Percentiles rank a stretch among this genome's conserved stretches.
Evolutionary conservation across 148 eudicot genomes (phyloP).

Genomic region (Chenopodium formosanum): DNA sequence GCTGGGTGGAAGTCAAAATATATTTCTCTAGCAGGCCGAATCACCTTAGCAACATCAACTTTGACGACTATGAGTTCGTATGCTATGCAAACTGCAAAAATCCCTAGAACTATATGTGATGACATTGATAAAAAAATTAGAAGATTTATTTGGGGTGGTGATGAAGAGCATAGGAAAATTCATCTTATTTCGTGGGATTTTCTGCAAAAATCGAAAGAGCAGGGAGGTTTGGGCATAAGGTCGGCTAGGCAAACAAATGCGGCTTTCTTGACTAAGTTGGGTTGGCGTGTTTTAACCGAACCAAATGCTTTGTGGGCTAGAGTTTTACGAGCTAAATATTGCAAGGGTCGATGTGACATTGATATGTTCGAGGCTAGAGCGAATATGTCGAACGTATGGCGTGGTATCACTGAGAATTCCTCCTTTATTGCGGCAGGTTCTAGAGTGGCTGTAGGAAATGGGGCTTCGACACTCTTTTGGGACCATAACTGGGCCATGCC

Average conservation of each 20-base stretch:
- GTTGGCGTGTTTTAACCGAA: neutral
- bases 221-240: neutral
- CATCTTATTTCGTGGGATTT: neutral
- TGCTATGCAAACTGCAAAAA: no score
- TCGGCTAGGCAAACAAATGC: neutral
- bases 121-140: neutral
- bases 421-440: neutral
- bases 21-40: neutral
- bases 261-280: neutral
- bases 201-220: neutral
- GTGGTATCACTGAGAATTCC: neutral
- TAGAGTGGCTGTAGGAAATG: neutral
- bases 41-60: neutral
- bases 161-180: neutral
- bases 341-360: neutral
- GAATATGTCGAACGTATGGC: neutral
- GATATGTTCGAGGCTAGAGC: neutral
- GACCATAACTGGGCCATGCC: neutral
- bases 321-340: neutral
- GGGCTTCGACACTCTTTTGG: neutral
- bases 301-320: neutral
- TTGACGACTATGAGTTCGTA: neutral
- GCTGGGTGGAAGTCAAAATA: neutral
- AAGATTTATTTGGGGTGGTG: neutral
- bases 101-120: no score